phyloP scores from a whole-genome alignment of 163 green algal genomes.

The Volvox carteri region DNA sequence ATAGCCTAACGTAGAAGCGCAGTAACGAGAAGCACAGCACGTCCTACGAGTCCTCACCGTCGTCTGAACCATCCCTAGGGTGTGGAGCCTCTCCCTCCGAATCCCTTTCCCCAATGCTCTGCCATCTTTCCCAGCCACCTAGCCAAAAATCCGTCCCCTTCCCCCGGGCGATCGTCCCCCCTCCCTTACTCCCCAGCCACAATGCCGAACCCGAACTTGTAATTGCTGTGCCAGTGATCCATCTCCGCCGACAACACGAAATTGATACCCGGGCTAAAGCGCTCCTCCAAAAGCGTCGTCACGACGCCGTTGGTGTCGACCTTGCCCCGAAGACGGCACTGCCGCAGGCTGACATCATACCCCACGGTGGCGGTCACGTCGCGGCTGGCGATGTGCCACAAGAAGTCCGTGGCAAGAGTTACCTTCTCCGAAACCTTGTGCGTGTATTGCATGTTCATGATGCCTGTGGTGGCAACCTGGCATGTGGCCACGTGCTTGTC shows the following conservation, averaged over 20 bases:
- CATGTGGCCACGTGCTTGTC: constrained; percentile 82
- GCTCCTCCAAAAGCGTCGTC: constrained; percentile 92
- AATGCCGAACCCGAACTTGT: constrained; percentile 96
- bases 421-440: constrained; percentile 80
- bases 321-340: constrained; percentile 86
- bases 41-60: too few species aligned
- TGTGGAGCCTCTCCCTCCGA: too few species aligned
- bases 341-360: constrained; percentile 96
- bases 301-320: constrained; percentile 95
- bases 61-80: too few species aligned
- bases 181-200: constrained; percentile 87
- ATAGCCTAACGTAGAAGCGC: too few species aligned
- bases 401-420: constrained; percentile 93
- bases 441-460: constrained; percentile 92
- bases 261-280: constrained; percentile 96
- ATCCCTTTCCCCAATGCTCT: too few species aligned
- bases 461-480: constrained; percentile 91
- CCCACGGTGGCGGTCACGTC: constrained; percentile 94
- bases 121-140: too few species aligned
- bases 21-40: too few species aligned
- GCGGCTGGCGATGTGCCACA: constrained; percentile 92
- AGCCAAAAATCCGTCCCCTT: too few species aligned
- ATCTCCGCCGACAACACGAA: constrained; percentile 96
- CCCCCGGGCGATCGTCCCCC: too few species aligned
- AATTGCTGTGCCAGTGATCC: constrained; percentile 95